A percentile compares a stretch with the other conserved stretches of the same genome.
These are phyloP conservation scores for Pterulicium gracile DNA, from an alignment of 1,284 basidiomycete genomes.

Conservation along the genomic window DNA sequence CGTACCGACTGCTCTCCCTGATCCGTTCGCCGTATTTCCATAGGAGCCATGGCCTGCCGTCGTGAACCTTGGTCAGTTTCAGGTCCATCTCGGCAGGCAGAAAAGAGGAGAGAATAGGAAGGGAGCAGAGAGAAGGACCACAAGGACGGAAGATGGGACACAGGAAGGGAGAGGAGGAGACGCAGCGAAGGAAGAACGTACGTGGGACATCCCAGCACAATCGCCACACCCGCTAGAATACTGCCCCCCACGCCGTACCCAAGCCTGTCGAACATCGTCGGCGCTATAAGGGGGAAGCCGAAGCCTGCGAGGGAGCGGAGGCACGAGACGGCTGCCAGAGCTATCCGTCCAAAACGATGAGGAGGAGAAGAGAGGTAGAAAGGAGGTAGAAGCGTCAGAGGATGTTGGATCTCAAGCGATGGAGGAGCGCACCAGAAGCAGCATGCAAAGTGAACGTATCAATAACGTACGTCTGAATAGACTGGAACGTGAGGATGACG, in stretches of 20 bases:
- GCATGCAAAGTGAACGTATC: constrained; percentile 58
- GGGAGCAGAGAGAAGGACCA: not conserved
- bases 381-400: constrained; percentile 7
- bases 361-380: constrained; percentile 14
- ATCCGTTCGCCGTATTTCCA: constrained; percentile 42
- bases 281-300: constrained; percentile 59
- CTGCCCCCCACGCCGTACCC: constrained; percentile 60
- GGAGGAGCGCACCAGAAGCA: constrained; percentile 43
- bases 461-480: constrained; percentile 53
- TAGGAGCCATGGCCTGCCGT: constrained; percentile 40
- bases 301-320: constrained; percentile 53
- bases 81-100: too few species aligned
- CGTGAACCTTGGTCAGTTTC: too few species aligned
- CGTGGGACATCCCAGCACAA: constrained; percentile 55
- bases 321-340: constrained; percentile 46
- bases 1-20: constrained; percentile 22
- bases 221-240: constrained; percentile 42
- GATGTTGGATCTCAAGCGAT: too few species aligned
- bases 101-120: constrained; percentile 2
- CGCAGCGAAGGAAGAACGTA: constrained; percentile 23
- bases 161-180: constrained; percentile 1
- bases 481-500: constrained; percentile 44
- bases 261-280: constrained; percentile 49
- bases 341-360: constrained; percentile 17
- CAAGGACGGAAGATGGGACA: not conserved